These are phyloP conservation scores for Cerrena zonata DNA, from an alignment of 1,284 basidiomycete species.

Conservation along the genomic window DNA sequence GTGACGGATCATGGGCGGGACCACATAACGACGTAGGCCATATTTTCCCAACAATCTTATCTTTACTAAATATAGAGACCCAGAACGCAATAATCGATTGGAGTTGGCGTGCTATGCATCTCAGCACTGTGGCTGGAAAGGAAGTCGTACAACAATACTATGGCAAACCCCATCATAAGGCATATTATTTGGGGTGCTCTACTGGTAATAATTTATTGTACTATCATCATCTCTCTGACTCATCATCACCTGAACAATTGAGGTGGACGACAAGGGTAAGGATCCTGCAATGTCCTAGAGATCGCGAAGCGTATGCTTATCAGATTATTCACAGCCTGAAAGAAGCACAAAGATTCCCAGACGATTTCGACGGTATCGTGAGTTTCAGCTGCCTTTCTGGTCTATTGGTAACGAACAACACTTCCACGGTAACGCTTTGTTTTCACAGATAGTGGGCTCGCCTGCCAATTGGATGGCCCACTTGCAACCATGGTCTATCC, in stretches of 20 bases:
- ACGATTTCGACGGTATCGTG: conserved; percentile 27
- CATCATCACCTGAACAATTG: not conserved
- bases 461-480: conserved; percentile 24
- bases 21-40: conserved; percentile 23
- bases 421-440: not conserved
- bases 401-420: not conserved
- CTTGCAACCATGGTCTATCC: conserved; percentile 20
- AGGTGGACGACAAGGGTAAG: conserved; percentile 25
- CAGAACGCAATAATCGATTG: conserved; percentile 28
- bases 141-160: conserved; percentile 24
- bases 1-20: conserved; percentile 22
- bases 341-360: conserved; percentile 24
- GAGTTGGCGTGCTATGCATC: conserved; percentile 25
- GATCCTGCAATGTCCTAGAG: too few relatives aligned
- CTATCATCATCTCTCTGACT: too few relatives aligned
- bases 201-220: conserved; percentile 17
- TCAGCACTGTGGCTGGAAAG: conserved; percentile 24
- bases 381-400: not conserved
- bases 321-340: conserved; percentile 22
- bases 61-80: not conserved
- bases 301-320: too few relatives aligned
- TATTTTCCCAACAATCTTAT: not conserved
- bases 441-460: conserved; percentile 22
- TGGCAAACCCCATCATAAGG: conserved; percentile 16
- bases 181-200: conserved; percentile 29